Evolutionary conservation across 495 filamentous ascomycete genomes (phyloP), one percentile per base, ranked within the genome.

Genomic region (Pyrenopolyporus hunteri): DNA sequence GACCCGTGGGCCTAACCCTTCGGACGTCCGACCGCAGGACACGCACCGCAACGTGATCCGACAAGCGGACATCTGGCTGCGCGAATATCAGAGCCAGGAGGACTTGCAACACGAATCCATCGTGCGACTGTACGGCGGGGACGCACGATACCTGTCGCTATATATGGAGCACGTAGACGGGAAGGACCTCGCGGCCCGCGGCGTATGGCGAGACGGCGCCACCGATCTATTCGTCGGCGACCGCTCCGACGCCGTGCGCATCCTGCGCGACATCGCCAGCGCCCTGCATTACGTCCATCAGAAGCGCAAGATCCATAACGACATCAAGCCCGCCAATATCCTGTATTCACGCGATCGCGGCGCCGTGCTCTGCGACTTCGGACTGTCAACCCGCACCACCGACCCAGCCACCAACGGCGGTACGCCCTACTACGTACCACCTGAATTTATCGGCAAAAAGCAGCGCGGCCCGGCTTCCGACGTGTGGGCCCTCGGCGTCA

Each of bases 141-240:
- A 81, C 20, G 79, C 79, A 7, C 74, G 79, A 9, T 81, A 73
- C 51, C 55, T 81, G 47, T 80, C 78, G 5, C 50, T 81, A 9
- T 81, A 81, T 45, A 80, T 81, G 79, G 79, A 81, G 50, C 76
- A 80, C 22, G 71, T 80, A n/a, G 74, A 80, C 22, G 78, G 75
- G 11, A 72, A 72, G 33, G 78, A 81, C 36, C 69, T 81, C 8
- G 67, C 74, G 1, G 65, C 73, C 37, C 60, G 66, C 23, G 73
- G 69, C 13, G 64, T 72, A 4, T 81, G 78, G 79, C 74, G 78
- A 3, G 62, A 73, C 23, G 36, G 44, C 16, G 49, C 59, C 6
- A 74, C 70, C 7, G 77, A 81, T 45, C 19, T 73, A 16, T 81
- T 81, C 32, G 45, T 63, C 4, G 79, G 79, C 16, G 62, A 64